Conservation (phyloP, 768 basidiomycete species). For the Hericium rajendrae region DNA sequence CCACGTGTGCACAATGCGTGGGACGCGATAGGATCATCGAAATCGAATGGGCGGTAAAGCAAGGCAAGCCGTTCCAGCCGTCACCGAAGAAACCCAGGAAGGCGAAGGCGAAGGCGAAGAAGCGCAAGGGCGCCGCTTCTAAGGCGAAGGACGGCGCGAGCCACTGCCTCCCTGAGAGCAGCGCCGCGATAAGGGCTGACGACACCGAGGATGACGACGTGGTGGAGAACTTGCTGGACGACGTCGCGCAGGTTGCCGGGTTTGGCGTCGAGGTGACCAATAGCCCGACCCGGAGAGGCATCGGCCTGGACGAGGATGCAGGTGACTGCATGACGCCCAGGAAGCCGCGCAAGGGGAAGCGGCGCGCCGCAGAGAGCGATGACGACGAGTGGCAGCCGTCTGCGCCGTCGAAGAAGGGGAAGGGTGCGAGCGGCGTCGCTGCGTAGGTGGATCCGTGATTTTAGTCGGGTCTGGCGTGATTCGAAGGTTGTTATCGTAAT, state of each 20-base stretch:
- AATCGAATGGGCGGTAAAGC: slow-evolving; percentile 69
- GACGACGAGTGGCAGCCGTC: slow-evolving; percentile 2
- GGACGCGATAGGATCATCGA: slow-evolving; percentile 55
- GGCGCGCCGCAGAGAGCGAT: slow-evolving; percentile 7
- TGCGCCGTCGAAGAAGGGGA: slow-evolving; percentile 1
- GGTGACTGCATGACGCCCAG: slow-evolving; percentile 18
- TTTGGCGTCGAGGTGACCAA: slow-evolving; percentile 12
- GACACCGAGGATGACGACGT: slow-evolving; percentile 19
- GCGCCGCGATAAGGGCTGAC: neutral
- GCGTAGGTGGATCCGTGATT: neutral
- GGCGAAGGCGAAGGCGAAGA: slow-evolving; percentile 26
- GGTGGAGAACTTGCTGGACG: slow-evolving; percentile 11
- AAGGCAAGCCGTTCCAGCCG: slow-evolving; percentile 50
- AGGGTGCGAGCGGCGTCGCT: neutral
- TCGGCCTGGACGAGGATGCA: slow-evolving; percentile 1
- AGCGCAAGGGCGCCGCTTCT: slow-evolving; percentile 17
- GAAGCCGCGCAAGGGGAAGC: slow-evolving; percentile 29
- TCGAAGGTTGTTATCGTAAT: too few relatives aligned
- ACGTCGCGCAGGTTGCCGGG: slow-evolving; percentile 3
- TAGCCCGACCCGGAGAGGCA: slow-evolving; percentile 9
- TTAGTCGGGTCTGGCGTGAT: too few relatives aligned
- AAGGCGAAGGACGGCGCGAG: neutral
- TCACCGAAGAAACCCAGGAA: slow-evolving; percentile 44
- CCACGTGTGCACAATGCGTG: neutral
- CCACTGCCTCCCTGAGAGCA: slow-evolving; percentile 11